Base-by-base conservation (phyloP, 768 basidiomycete genomes). In the Suillus plorans region DNA sequence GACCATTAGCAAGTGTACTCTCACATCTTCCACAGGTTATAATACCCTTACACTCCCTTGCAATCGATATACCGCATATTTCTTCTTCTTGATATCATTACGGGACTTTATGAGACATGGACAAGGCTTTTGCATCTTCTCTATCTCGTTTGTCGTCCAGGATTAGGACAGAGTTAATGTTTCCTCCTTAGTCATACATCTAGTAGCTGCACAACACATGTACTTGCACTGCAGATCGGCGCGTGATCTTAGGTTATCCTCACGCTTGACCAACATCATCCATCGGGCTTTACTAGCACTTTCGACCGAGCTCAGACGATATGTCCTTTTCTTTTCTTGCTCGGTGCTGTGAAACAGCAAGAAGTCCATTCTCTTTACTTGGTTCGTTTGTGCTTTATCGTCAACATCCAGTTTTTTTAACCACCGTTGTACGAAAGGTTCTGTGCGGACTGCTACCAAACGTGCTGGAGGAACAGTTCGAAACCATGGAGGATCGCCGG, bases 401-500 rank as follows among this genome's bases (percentile, higher is more conserved):
- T 5, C 50, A 4, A 28, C 31, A 10, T 1, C 4, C 4, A 20
- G 7, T 16, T 62, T 73, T 49, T 63, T 42, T 31, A 28, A 72
- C 52, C 49, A 14, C 14, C 14, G 7, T 56, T 13, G 45, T 8
- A 3, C 52, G 31, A 42, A 63, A 84, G 84, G 89, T 37, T 86
- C 95, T 50, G 81, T 97, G 58, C 89, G 97, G 73, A 97, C 91
- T 14, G 95, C 97, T 42, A 98, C 97, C 64, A 99, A 99, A 78
- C 89, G 94, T 50, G 97, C 95, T 53, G 97, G 96, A 70, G 97
- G 97, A 47, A 93, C 91, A 9, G 91, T 95, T 3, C 89, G 91
- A 76, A 99, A 99, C 75, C 91, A 95, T 70, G 89, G 97, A 65
- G 91, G 93, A 66, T 95, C 95, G 0, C 90, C 94, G 14, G 97